Evolutionary conservation across 306 rosid genomes (phyloP), one percentile per base, ranked within the genome.

Genomic region (Neltuma alba): DNA sequence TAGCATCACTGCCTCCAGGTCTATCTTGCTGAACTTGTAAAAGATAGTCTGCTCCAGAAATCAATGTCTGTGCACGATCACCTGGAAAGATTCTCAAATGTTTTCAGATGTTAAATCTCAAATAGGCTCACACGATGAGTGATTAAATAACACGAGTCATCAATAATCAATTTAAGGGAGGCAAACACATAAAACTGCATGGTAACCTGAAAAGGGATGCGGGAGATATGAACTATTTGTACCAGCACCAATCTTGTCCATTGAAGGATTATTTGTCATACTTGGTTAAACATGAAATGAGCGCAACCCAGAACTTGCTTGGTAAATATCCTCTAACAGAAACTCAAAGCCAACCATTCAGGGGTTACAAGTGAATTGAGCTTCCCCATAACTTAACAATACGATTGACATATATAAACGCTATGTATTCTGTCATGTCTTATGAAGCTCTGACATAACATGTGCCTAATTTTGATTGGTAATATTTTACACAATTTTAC

Each of bases 241-340:
- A 74, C 27, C 74, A 82, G 79, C 80, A 54, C 73, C 90, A 67
- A 64, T 77, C 72, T 74, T 84, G 61, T 77, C 82, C 76, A 23
- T 38, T 25, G 18, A 81, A 66, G 55, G 80, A 83, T 88, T 85
- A 86, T 83, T 89, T 71, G 84, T 80, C 69, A 72, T 60, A 83
- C 72, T 74, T 64, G 70, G 89, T n/a, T 88, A 82, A 57, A 81
- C 85, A 0, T 23, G 80, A 82, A 41, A 77, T 13, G 89, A 68
- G 36, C 55, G 74, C 42, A 86, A 80, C 78, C 78, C 75, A 18
- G 97, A 85, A 83, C 89, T 89, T 75, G 85, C 85, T 85, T 88
- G 91, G 75, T 65, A 79, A 85, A 85, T 84, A 83, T 91, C 92
- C 81, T 86, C 98, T 89, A 74, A 45, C 65, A 63, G 72, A 69